Conservation (phyloP, 257 asterid species). For the Primulina tabacum region DNA sequence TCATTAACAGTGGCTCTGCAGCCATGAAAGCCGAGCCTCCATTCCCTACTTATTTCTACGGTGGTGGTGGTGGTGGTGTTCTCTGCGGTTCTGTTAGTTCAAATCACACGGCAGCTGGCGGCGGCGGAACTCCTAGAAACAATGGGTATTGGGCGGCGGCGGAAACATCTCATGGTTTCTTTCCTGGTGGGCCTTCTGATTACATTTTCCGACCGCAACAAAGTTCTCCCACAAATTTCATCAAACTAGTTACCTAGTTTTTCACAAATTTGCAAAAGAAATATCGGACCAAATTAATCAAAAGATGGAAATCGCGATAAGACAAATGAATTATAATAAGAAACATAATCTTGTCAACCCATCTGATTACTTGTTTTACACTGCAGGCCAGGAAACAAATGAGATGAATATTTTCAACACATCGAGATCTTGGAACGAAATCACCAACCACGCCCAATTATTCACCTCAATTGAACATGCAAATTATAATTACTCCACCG, state of each 20-base stretch:
- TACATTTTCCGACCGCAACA: background rate
- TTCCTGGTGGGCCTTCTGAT: conserved; percentile 38
- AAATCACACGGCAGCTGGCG: conserved; percentile 20
- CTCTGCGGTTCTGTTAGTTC: conserved; percentile 15
- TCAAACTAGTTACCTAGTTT: too few relatives aligned
- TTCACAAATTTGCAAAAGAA: too few relatives aligned
- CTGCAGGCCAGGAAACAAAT: conserved; percentile 47
- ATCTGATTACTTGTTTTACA: background rate
- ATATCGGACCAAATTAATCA: too few relatives aligned
- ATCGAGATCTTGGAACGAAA: conserved; percentile 40
- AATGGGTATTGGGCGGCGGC: conserved; percentile 38
- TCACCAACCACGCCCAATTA: conserved; percentile 16
- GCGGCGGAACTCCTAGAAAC: conserved; percentile 18
- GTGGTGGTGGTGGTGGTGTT: background rate
- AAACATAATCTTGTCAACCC: too few relatives aligned
- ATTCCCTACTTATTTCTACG: background rate
- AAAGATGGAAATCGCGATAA: too few relatives aligned
- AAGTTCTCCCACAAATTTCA: too few relatives aligned
- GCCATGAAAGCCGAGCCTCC: conserved; percentile 20
- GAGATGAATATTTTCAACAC: conserved; percentile 47
- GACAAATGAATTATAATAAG: too few relatives aligned
- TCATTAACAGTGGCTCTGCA: conserved; percentile 1
- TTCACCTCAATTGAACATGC: conserved; percentile 25
- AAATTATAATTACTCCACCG: conserved; percentile 39
- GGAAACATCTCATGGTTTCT: conserved; percentile 34